Evolutionary conservation across 2,329 filamentous ascomycete species (phyloP).

Genomic region (Penicillium sp.): DNA sequence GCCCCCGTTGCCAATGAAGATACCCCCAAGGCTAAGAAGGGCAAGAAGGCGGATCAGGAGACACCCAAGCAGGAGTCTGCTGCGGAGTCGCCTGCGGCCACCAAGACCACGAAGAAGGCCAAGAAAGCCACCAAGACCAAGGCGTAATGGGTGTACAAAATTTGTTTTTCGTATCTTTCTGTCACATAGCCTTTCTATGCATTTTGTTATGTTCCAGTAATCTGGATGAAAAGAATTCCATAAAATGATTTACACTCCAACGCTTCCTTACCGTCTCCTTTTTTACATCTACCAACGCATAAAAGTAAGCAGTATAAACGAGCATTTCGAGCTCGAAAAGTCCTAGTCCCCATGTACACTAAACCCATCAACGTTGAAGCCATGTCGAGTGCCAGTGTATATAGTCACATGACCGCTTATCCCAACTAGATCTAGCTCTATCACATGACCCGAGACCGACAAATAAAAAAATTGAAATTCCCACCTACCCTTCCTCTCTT

Average conservation of each 20-base stretch:
- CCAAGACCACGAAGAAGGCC: conserved; percentile 30
- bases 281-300: neutral
- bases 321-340: no score
- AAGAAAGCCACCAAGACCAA: conserved; percentile 32
- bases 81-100: conserved; percentile 22
- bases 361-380: neutral
- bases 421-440: conserved; percentile 20
- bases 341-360: no score
- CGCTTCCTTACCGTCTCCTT: no score
- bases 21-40: conserved; percentile 37
- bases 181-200: conserved; percentile 22
- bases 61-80: conserved; percentile 26
- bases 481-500: conserved; percentile 41
- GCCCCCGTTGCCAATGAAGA: conserved; percentile 28
- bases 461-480: conserved; percentile 25
- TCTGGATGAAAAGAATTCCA: neutral
- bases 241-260: neutral
- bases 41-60: conserved; percentile 29
- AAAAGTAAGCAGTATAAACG: no score
- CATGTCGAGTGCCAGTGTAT: neutral
- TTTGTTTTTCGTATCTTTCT: conserved; percentile 16
- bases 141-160: conserved; percentile 27
- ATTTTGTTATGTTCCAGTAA: conserved; percentile 8
- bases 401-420: conserved; percentile 7
- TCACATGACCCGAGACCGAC: conserved; percentile 21